Evolutionary conservation across 352 stramenopile species (phyloP).

Genomic region (Pythium oligandrum): DNA sequence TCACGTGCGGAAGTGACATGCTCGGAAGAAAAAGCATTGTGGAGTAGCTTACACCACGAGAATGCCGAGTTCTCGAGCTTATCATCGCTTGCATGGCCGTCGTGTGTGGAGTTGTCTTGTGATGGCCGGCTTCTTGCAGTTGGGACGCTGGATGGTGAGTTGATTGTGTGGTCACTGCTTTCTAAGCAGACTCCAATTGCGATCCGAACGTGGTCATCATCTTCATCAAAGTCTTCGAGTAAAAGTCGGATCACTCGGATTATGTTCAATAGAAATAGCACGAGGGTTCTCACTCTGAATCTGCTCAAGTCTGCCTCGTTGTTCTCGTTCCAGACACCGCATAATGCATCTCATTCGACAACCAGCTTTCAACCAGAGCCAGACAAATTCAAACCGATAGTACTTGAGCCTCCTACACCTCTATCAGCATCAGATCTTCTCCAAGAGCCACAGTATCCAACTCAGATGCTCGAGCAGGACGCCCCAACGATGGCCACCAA

Average conservation of each 20-base stretch:
- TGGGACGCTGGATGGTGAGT: conserved; percentile 25
- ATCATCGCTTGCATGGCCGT: conserved; percentile 15
- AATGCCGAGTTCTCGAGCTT: conserved; percentile 14
- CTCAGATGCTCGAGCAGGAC: conserved; percentile 13
- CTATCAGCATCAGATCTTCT: conserved; percentile 17
- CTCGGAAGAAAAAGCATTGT: no score
- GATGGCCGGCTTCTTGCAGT: conserved; percentile 21
- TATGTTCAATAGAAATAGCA: conserved; percentile 11
- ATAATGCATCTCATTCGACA: conserved; percentile 15
- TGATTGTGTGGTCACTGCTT: conserved; percentile 2
- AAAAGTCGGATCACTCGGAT: conserved; percentile 24
- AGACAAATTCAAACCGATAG: conserved; percentile 30
- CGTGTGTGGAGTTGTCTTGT: conserved; percentile 28
- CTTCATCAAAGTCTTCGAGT: conserved; percentile 19
- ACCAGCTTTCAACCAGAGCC: conserved; percentile 30
- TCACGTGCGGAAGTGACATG: no score
- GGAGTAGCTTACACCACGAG: conserved; percentile 5
- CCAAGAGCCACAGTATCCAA: conserved; percentile 14
- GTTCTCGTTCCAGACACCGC: no score
- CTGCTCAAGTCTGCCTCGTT: conserved; percentile 15
- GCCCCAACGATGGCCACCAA: conserved; percentile 9
- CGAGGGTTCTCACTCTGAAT: conserved; percentile 20
- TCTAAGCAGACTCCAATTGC: background rate
- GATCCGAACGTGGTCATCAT: background rate
- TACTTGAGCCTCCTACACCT: conserved; percentile 22